Conservation (phyloP, 2,329 filamentous ascomycete species). For the Aspergillus tubingensis region DNA sequence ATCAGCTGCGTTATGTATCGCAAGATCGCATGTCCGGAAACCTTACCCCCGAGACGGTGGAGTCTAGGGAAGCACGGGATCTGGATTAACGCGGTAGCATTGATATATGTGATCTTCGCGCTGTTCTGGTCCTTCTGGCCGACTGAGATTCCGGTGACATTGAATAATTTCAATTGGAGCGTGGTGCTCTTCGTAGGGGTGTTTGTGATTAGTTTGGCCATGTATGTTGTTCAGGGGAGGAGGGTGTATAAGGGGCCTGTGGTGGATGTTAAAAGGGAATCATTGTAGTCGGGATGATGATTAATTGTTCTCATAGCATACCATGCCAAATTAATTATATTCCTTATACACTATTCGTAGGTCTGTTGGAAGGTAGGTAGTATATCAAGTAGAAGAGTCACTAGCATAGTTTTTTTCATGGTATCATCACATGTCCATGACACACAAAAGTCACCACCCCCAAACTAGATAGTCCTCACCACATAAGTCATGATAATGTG, state of each 20-base stretch:
- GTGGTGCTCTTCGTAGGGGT: conserved; percentile 47
- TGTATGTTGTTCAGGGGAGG: conserved; percentile 40
- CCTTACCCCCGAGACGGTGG: conserved; percentile 46
- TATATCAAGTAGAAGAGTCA: too few species aligned
- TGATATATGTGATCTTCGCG: conserved; percentile 47
- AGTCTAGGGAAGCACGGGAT: conserved; percentile 48
- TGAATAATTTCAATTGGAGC: conserved; percentile 54
- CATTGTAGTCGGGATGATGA: too few species aligned
- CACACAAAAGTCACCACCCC: too few species aligned
- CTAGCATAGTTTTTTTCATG: too few species aligned
- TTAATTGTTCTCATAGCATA: neutral
- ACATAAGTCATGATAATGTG: rapidly evolving
- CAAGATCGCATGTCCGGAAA: conserved; percentile 40
- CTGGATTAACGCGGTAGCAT: conserved; percentile 46
- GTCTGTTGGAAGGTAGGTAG: too few species aligned
- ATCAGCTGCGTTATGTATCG: conserved; percentile 50
- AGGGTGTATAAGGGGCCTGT: conserved; percentile 36
- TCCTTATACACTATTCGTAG: too few species aligned
- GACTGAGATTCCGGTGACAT: conserved; percentile 36
- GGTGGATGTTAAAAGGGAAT: conserved; percentile 15
- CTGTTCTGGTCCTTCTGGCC: conserved; percentile 55
- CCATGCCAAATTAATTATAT: too few species aligned
- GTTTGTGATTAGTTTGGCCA: conserved; percentile 42
- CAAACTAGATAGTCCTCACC: too few species aligned
- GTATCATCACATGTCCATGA: too few species aligned